These are phyloP conservation scores for Mimosa bimucronata DNA, from an alignment of 306 rosid species.

Conservation along the genomic window DNA sequence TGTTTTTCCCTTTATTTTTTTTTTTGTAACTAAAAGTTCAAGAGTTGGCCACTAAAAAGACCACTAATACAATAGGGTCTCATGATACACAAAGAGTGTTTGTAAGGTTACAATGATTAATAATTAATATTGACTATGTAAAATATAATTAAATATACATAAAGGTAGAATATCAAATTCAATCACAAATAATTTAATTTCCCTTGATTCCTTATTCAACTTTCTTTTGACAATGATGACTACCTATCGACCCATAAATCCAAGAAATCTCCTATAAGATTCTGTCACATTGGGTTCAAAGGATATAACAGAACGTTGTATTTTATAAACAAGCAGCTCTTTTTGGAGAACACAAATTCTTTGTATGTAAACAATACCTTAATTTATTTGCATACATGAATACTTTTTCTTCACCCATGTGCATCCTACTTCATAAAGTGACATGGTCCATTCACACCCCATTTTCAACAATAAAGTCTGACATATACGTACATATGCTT, in stretches of 20 bases:
- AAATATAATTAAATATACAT: not conserved
- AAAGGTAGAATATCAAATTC: not conserved
- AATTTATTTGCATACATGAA: not conserved
- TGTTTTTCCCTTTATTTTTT: not conserved
- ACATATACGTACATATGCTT: not conserved
- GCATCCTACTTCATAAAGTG: not conserved
- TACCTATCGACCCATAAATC: not conserved
- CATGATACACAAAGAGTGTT: not conserved
- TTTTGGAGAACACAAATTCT: not conserved
- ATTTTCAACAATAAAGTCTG: not conserved
- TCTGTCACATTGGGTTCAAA: slow-evolving; percentile 23
- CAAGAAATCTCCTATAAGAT: not conserved
- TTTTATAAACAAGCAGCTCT: not conserved
- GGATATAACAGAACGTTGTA: slow-evolving; percentile 7
- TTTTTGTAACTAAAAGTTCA: not conserved
- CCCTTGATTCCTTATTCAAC: not conserved
- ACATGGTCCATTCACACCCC: slow-evolving; percentile 3
- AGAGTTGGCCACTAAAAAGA: not conserved
- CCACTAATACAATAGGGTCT: not conserved
- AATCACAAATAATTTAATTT: slow-evolving; percentile 1
- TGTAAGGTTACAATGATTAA: not conserved
- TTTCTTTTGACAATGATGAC: not conserved
- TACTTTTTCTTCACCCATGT: slow-evolving; percentile 23
- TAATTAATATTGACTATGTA: not conserved
- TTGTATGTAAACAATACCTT: slow-evolving; percentile 13